Evolutionary conservation across 2,329 filamentous ascomycete genomes (phyloP).

Genomic region (Lasiodiplodia gonubiensis): DNA sequence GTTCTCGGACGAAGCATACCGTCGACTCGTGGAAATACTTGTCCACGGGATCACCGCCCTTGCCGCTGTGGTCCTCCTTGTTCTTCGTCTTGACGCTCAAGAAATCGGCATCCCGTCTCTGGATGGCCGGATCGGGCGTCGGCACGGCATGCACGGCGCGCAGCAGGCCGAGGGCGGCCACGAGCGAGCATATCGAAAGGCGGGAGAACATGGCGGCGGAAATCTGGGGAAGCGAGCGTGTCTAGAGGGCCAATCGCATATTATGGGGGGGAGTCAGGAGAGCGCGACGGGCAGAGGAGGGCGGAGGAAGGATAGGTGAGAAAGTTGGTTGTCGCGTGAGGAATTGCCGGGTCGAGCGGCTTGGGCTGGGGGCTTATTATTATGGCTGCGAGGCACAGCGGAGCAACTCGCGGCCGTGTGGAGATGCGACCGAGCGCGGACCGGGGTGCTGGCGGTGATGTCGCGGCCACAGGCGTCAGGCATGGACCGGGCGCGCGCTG

Average conservation of each 20-base stretch:
- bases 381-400: constrained; percentile 12
- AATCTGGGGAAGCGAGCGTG: constrained; percentile 1
- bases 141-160: constrained; percentile 11
- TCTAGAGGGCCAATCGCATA: constrained; percentile 15
- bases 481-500: constrained; percentile 5
- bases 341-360: constrained; percentile 24
- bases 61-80: constrained; percentile 34
- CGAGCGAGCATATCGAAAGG: constrained; percentile 22
- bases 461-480: constrained; percentile 24
- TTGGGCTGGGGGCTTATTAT: neutral
- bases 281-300: neutral
- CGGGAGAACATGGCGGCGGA: constrained; percentile 27
- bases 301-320: neutral
- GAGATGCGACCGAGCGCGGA: constrained; percentile 24
- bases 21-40: constrained; percentile 47
- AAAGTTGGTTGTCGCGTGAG: constrained; percentile 24
- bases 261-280: constrained; percentile 2
- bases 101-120: constrained; percentile 32
- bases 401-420: constrained; percentile 19
- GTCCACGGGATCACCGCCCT: constrained; percentile 31
- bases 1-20: constrained; percentile 28
- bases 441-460: constrained; percentile 11
- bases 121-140: neutral
- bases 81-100: constrained; percentile 32
- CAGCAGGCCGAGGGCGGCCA: constrained; percentile 22